phyloP scores from a whole-genome alignment of 495 filamentous ascomycete genomes.

The Schizothecium vesticola region DNA sequence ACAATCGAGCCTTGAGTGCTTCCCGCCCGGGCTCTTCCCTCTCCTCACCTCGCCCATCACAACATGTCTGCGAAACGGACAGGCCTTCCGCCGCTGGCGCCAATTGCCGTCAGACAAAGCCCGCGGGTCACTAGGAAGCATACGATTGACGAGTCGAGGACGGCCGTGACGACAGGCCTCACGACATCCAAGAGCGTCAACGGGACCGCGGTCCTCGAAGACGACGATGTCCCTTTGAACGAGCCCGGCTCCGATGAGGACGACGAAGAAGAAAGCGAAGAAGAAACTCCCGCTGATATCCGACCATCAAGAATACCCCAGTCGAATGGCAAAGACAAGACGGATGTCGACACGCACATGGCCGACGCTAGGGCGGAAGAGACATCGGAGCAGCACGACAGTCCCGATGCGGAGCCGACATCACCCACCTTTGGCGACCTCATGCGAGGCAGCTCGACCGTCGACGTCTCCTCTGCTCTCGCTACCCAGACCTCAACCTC shows the following conservation, averaged over 20 bases:
- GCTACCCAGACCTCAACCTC: slow-evolving; percentile 35
- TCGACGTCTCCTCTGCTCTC: slow-evolving; percentile 68
- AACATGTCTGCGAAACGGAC: slow-evolving; percentile 52
- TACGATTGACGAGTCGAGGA: slow-evolving; percentile 68
- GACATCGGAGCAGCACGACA: slow-evolving; percentile 40
- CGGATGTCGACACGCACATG: slow-evolving; percentile 32
- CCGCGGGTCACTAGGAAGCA: slow-evolving; percentile 53
- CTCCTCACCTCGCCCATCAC: neutral
- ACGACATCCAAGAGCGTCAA: slow-evolving; percentile 15
- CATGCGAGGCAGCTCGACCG: slow-evolving; percentile 64
- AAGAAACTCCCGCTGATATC: slow-evolving; percentile 19
- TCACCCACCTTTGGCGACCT: slow-evolving; percentile 83
- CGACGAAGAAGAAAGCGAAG: slow-evolving; percentile 26
- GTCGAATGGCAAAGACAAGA: slow-evolving; percentile 12
- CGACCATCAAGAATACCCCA: neutral
- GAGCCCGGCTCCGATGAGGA: slow-evolving; percentile 36
- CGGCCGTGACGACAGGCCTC: slow-evolving; percentile 50
- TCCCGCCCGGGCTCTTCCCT: neutral
- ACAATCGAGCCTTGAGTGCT: neutral
- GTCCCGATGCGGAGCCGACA: slow-evolving; percentile 44
- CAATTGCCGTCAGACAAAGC: slow-evolving; percentile 50
- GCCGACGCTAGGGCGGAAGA: slow-evolving; percentile 26
- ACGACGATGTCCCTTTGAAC: slow-evolving; percentile 40
- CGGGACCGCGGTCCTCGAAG: slow-evolving; percentile 51
- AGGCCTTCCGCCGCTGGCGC: slow-evolving; percentile 40